Evolutionary conservation across 1,284 basidiomycete species (phyloP).

Genomic region (Polyporus tsugae): DNA sequence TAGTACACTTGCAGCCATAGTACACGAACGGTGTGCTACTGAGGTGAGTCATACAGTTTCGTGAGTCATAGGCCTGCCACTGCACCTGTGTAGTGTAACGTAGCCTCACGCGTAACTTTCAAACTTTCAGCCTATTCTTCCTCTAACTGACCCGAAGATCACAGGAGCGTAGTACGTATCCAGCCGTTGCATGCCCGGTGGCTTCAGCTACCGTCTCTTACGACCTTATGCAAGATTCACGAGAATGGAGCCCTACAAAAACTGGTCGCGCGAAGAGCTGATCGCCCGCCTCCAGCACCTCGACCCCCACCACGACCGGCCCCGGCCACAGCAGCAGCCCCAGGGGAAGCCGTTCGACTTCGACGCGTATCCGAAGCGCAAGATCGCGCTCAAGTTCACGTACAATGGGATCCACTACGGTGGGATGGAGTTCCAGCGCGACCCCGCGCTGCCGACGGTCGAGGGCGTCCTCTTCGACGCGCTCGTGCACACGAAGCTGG

Average conservation of each 20-base stretch:
- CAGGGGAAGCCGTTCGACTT: slow-evolving; percentile 63
- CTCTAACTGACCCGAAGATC: neutral
- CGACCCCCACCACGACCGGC: slow-evolving; percentile 45
- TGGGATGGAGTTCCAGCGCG: slow-evolving; percentile 86
- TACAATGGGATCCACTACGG: slow-evolving; percentile 95
- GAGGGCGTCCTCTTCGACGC: slow-evolving; percentile 90
- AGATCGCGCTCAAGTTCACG: slow-evolving; percentile 92
- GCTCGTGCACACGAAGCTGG: slow-evolving; percentile 76
- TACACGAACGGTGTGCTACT: neutral
- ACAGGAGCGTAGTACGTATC: slow-evolving; percentile 19
- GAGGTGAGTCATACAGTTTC: neutral
- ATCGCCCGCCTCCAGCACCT: slow-evolving; percentile 66
- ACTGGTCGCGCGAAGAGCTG: slow-evolving; percentile 74
- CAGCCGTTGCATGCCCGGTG: slow-evolving; percentile 31
- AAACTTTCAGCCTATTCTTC: neutral
- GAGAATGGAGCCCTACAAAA: slow-evolving; percentile 50
- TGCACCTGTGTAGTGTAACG: too few species aligned
- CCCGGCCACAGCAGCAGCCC: slow-evolving; percentile 19
- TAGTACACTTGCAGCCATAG: too few species aligned
- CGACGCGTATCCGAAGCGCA: slow-evolving; percentile 75
- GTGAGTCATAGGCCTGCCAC: neutral
- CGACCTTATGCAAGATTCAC: slow-evolving; percentile 36
- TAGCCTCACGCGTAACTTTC: neutral
- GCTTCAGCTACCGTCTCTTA: slow-evolving; percentile 37
- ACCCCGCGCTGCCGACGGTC: slow-evolving; percentile 85